Evolutionary conservation across 805 yeast genomes (phyloP), one percentile per base, ranked within the genome.

Genomic region (Teunomyces atbi): DNA sequence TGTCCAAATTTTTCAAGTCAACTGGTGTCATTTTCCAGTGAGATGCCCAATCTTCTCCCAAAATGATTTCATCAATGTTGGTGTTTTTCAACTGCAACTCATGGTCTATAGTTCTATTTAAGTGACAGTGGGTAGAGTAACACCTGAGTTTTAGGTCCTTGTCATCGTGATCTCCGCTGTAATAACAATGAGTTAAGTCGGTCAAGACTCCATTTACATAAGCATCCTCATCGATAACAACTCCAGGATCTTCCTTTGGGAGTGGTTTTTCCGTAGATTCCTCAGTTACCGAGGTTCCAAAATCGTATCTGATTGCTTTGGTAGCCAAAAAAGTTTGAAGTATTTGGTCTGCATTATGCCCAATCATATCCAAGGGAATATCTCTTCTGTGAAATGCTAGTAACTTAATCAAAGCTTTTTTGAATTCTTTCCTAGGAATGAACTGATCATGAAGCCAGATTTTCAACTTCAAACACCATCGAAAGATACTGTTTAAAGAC

Each of bases 21-120:
- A 77, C 81, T 2, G 74, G 72, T 0, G 83, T 71, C 11, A 84
- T 53, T 41, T 78, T 74, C 89, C 89, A 84, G 55, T 82, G 84
- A 7, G 79, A 73, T 0, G 82, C 79, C 89, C 89, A 84, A 48
- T 81, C 81, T 60, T 55, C 71, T 52, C 58, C 80, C 41, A 73
- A 60, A 10, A 50, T 50, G 28, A 61, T 48, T 13, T 59, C 55
- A n/a, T 50, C 42, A 20, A 58, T 54, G 42, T 58, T 56, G 16
- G 59, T 54, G 33, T 47, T 50, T 19, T 49, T 45, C 52, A 61
- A 50, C 15, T 48, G 49, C 6, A 42, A 26, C 34, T 57, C 68
- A 43, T 64, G 62, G 42, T 65, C 68, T 21, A 62, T 59, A 5
- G 57, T 48, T 45, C 58, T 57, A 36, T 69, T 65, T 41, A 61